A percentile compares a stretch with the other conserved stretches of the same genome.
Conservation (phyloP, 1,139 yeast genomes). For the Blastobotrys serpentis region DNA sequence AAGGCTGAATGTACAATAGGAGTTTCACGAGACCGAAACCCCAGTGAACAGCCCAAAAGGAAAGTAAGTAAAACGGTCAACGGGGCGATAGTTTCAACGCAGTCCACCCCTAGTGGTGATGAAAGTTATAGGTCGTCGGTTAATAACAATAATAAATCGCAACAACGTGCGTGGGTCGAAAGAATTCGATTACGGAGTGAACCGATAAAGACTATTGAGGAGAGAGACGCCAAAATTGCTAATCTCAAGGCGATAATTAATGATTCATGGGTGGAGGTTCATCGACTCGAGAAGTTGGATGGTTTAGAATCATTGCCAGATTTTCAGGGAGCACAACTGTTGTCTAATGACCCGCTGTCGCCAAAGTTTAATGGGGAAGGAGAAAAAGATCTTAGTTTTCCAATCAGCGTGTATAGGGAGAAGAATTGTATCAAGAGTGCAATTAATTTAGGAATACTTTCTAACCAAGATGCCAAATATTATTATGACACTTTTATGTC, state of each 20-base stretch:
- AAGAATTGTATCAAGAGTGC: constrained; percentile 47
- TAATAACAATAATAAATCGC: neutral
- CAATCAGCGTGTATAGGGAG: constrained; percentile 45
- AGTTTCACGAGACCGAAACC: constrained; percentile 19
- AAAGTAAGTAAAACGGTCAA: constrained; percentile 1
- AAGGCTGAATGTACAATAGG: constrained; percentile 46
- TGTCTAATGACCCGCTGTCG: constrained; percentile 31
- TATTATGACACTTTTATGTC: constrained; percentile 42
- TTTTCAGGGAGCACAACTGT: constrained; percentile 5
- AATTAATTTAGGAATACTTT: constrained; percentile 37
- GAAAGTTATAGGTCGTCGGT: too few relatives aligned
- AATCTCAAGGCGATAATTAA: constrained; percentile 15
- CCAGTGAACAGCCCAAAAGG: constrained; percentile 3
- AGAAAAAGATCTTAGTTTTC: constrained; percentile 27
- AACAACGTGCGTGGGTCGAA: constrained; percentile 7
- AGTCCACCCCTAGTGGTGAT: too few relatives aligned
- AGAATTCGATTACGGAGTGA: constrained; percentile 8
- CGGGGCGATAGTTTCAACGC: too few relatives aligned
- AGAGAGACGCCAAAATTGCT: constrained; percentile 7
- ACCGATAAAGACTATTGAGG: constrained; percentile 5
- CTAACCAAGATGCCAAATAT: constrained; percentile 34
- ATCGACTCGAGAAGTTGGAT: constrained; percentile 27
- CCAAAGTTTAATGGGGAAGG: constrained; percentile 24
- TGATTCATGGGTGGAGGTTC: constrained; percentile 23
- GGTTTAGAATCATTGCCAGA: constrained; percentile 6